A percentile compares a stretch with the other conserved stretches of the same genome.
Conservation (phyloP, 1,284 basidiomycete genomes). For the Sparassis latifolia region DNA sequence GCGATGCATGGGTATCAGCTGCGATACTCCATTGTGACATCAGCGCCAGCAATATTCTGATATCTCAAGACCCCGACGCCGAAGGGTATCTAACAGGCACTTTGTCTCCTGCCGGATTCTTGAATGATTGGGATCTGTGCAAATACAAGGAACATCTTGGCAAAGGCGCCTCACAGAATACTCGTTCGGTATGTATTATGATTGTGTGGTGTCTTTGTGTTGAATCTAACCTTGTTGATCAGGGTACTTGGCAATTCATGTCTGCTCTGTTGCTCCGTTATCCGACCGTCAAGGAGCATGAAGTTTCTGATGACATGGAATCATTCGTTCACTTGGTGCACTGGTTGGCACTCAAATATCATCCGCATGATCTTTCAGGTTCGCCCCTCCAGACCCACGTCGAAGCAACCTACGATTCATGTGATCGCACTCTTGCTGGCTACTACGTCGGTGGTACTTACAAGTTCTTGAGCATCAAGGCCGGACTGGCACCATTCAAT, state of each 20-base stretch:
- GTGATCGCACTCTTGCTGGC: not conserved
- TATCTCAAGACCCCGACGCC: not conserved
- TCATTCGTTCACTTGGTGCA: slow-evolving; percentile 5
- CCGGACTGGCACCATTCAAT: not conserved
- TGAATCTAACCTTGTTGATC: not conserved
- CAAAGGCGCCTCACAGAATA: not conserved
- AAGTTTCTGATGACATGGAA: slow-evolving; percentile 8
- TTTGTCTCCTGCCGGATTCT: not conserved
- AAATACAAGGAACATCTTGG: not conserved
- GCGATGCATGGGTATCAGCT: not conserved
- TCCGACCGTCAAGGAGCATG: slow-evolving; percentile 1
- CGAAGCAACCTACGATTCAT: not conserved
- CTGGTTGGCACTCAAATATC: slow-evolving; percentile 2
- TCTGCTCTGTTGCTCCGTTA: not conserved
- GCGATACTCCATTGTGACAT: slow-evolving; percentile 3
- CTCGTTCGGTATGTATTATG: not conserved
- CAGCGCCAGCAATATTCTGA: slow-evolving; percentile 4
- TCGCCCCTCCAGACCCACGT: not conserved
- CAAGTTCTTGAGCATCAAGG: not conserved
- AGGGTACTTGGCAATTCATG: slow-evolving; percentile 13
- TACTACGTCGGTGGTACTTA: not conserved
- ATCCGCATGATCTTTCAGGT: not conserved
- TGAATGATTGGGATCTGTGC: slow-evolving; percentile 6
- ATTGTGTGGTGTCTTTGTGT: not conserved
- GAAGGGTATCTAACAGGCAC: not conserved